phyloP scores from a whole-genome alignment of 2,329 filamentous ascomycete species.

The Colletotrichum salicis region DNA sequence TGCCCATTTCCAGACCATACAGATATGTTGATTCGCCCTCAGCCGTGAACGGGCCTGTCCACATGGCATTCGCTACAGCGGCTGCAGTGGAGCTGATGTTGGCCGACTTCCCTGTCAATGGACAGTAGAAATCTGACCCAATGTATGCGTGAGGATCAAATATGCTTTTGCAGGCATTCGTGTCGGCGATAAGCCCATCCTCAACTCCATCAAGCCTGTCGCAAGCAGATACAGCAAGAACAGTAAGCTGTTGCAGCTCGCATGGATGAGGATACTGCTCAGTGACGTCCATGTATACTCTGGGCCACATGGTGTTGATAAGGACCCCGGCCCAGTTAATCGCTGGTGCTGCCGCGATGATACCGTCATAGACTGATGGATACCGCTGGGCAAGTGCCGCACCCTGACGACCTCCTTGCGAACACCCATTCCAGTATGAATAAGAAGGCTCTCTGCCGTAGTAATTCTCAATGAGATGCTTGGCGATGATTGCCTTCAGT shows the following conservation, averaged over 20 bases:
- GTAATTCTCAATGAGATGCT: constrained; percentile 57
- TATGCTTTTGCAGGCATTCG: constrained; percentile 26
- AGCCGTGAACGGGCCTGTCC: constrained; percentile 3
- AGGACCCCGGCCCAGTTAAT: constrained; percentile 22
- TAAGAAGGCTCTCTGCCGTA: constrained; percentile 55
- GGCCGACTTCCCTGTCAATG: background rate
- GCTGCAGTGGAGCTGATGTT: background rate
- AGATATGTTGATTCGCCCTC: background rate
- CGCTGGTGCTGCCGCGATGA: constrained; percentile 60
- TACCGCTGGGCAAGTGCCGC: constrained; percentile 64
- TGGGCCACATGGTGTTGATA: constrained; percentile 10
- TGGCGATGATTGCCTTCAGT: constrained; percentile 53
- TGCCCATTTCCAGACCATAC: constrained; percentile 4
- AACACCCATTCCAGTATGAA: constrained; percentile 67
- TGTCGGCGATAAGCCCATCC: constrained; percentile 38
- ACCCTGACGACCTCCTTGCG: constrained; percentile 68
- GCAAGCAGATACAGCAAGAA: constrained; percentile 47
- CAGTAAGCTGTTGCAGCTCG: constrained; percentile 44
- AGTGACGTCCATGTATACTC: constrained; percentile 9
- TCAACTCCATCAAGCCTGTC: constrained; percentile 38
- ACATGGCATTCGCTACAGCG: constrained; percentile 6
- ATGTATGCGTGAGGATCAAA: constrained; percentile 37
- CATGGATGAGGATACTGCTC: constrained; percentile 11
- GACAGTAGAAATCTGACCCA: constrained; percentile 29
- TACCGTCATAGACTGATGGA: constrained; percentile 67